Conservation (phyloP, 805 yeast genomes). For the Wickerhamiella nectarea region DNA sequence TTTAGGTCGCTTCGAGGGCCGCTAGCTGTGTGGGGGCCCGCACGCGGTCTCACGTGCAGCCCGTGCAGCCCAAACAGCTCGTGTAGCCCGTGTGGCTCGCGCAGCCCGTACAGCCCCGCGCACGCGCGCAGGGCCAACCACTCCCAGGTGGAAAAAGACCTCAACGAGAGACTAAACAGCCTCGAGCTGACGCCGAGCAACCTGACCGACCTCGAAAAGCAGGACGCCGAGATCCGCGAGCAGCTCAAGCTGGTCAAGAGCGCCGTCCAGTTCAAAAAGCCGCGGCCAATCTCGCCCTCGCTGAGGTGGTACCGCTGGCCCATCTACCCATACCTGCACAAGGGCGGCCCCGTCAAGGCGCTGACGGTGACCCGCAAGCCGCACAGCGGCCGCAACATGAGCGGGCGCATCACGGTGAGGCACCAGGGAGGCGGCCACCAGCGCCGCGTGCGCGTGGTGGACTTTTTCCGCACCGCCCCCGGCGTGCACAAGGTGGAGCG, state of each 20-base stretch:
- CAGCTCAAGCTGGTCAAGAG: constrained; percentile 63
- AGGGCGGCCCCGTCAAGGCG: constrained; percentile 65
- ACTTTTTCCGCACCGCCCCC: constrained; percentile 47
- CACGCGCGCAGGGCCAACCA: no score
- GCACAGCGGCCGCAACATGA: constrained; percentile 77
- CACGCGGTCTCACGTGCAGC: no score
- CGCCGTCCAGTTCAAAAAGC: constrained; percentile 54
- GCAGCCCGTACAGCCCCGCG: no score
- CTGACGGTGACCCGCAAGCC: constrained; percentile 61
- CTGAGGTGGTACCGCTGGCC: constrained; percentile 82
- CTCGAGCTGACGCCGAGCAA: constrained; percentile 29
- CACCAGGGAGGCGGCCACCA: constrained; percentile 97
- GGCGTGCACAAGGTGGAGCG: constrained; percentile 74
- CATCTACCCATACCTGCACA: constrained; percentile 71
- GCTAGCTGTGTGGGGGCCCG: no score
- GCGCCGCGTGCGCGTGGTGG: constrained; percentile 73
- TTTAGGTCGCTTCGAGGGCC: no score
- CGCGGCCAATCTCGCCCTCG: constrained; percentile 77
- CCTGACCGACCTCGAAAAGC: constrained; percentile 62
- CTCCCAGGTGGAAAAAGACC: constrained; percentile 8
- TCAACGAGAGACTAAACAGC: constrained; percentile 18
- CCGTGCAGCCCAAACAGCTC: no score
- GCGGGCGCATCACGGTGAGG: constrained; percentile 80
- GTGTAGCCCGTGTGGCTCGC: no score
- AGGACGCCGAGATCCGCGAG: constrained; percentile 55